A percentile compares a stretch with the other conserved stretches of the same genome.
Evolutionary conservation across 345 rosid genomes (phyloP).

Genomic region (Gossypium sturtianum): DNA sequence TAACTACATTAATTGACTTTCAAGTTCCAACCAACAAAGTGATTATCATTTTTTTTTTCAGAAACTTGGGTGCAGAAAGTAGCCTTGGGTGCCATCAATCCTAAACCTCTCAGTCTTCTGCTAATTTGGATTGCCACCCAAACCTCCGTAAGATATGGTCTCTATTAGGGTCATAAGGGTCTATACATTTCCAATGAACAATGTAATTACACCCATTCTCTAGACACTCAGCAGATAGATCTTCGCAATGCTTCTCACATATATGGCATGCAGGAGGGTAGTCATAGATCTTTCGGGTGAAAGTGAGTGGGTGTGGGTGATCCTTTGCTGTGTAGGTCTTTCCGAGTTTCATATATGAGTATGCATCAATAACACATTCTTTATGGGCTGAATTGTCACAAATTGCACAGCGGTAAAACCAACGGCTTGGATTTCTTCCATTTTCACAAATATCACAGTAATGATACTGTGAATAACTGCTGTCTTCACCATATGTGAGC

Average conservation of each 20-base stretch:
- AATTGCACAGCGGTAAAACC: neutral
- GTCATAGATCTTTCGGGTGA: neutral
- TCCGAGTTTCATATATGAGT: neutral
- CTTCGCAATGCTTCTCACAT: neutral
- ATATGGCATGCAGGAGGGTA: neutral
- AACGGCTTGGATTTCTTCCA: neutral
- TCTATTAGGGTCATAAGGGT: neutral
- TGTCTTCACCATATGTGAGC: neutral
- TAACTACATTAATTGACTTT: too few relatives aligned
- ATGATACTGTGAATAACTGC: neutral
- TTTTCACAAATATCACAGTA: neutral
- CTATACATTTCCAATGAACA: neutral
- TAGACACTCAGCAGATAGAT: neutral
- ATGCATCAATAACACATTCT: neutral
- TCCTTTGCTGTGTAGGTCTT: neutral
- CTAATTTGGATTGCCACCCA: too few relatives aligned
- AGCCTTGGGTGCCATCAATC: too few relatives aligned
- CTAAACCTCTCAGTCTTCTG: too few relatives aligned
- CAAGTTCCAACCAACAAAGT: too few relatives aligned
- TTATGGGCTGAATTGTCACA: neutral
- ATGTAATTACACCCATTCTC: neutral
- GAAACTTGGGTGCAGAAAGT: too few relatives aligned
- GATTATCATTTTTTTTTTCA: too few relatives aligned
- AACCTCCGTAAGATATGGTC: accelerated
- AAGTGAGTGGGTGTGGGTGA: neutral